Evolutionary conservation across 2,329 filamentous ascomycete species (phyloP).

Genomic region (Pestalotiopsis sp.): DNA sequence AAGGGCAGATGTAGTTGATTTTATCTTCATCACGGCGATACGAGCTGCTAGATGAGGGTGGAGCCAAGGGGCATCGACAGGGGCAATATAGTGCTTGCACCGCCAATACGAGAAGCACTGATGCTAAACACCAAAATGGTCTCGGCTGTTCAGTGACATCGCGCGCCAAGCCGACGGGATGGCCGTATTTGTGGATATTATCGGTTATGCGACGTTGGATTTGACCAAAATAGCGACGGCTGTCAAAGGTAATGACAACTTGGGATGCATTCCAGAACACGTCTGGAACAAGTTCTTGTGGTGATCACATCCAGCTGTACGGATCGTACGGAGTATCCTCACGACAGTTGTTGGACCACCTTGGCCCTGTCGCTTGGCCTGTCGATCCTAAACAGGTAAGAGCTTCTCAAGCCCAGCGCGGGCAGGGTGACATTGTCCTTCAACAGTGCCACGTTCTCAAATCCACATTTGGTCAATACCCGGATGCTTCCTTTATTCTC

Average conservation of each 20-base stretch:
- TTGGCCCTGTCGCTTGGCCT: neutral
- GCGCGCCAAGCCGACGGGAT: neutral
- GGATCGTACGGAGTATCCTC: no score
- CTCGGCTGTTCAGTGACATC: neutral
- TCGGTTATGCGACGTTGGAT: neutral
- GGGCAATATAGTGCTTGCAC: neutral
- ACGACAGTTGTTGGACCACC: neutral
- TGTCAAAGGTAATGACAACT: neutral
- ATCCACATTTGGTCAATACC: neutral
- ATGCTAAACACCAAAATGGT: neutral
- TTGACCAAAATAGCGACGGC: neutral
- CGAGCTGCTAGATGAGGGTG: neutral
- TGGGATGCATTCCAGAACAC: neutral
- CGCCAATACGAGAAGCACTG: neutral
- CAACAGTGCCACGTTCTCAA: neutral
- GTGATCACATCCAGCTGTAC: no score
- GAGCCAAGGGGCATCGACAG: neutral
- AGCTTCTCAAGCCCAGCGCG: neutral
- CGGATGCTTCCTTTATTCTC: conserved; percentile 4
- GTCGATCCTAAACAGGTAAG: neutral
- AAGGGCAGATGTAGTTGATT: neutral
- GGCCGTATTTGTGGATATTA: neutral
- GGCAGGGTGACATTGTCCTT: conserved; percentile 1
- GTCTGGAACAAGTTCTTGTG: no score
- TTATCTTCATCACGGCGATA: neutral